Evolutionary conservation across 768 basidiomycete species (phyloP).

Genomic region (Naganishia friedmannii): DNA sequence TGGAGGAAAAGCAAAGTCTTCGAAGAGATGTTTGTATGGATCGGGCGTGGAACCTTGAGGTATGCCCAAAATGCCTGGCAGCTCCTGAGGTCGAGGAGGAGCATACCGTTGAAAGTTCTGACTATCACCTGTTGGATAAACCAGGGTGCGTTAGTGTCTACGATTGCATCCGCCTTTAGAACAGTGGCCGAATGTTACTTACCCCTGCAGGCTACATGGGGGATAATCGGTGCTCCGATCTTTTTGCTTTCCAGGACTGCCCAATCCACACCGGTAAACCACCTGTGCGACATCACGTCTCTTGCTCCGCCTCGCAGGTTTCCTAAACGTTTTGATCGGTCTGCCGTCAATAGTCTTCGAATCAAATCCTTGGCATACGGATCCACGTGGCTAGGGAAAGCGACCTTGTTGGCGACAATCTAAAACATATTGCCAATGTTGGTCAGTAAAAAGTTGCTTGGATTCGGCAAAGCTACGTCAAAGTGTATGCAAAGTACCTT

Average conservation of each 20-base stretch:
- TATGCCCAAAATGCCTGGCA: conserved; percentile 50
- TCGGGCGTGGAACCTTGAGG: conserved; percentile 41
- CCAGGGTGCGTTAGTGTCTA: too few relatives aligned
- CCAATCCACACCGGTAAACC: conserved; percentile 63
- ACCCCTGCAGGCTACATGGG: conserved; percentile 48
- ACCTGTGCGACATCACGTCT: conserved; percentile 85
- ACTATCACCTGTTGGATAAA: conserved; percentile 41
- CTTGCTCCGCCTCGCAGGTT: conserved; percentile 89
- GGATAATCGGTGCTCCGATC: conserved; percentile 52
- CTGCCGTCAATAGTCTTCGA: conserved; percentile 81
- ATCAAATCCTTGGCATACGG: conserved; percentile 84
- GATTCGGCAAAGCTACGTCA: too few relatives aligned
- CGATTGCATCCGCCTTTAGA: too few relatives aligned
- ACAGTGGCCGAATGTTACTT: background rate
- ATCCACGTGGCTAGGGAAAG: conserved; percentile 89
- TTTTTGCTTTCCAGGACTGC: conserved; percentile 48
- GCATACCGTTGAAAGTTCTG: conserved; percentile 52
- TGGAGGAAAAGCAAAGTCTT: conserved; percentile 39
- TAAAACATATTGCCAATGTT: background rate
- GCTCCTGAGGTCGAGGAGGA: conserved; percentile 46
- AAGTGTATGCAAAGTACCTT: conserved; percentile 53
- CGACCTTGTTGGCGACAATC: conserved; percentile 79
- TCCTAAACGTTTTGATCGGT: conserved; percentile 84
- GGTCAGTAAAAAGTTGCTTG: background rate
- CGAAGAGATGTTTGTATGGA: conserved; percentile 44